Conservation (phyloP, 2,329 filamentous ascomycete species). For the Rachicladosporium sp. region DNA sequence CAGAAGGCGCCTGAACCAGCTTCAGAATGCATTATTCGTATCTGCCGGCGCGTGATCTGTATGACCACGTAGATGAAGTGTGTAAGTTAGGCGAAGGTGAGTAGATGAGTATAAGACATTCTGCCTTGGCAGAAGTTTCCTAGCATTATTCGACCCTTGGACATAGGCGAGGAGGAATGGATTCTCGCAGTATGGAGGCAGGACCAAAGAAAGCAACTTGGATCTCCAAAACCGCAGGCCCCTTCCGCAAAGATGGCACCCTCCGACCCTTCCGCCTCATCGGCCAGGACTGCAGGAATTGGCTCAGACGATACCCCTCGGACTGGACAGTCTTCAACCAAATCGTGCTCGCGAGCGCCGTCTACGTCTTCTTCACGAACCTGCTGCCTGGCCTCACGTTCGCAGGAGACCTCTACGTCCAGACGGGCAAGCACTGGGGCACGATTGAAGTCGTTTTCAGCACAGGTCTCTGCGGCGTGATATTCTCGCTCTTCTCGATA, state of each 20-base stretch:
- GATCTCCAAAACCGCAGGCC: too few species aligned
- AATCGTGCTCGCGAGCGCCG: constrained; percentile 48
- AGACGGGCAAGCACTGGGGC: constrained; percentile 52
- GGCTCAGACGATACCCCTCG: constrained; percentile 18
- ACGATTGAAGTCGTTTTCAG: constrained; percentile 57
- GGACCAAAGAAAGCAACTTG: too few species aligned
- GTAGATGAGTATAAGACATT: too few species aligned
- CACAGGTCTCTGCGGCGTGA: constrained; percentile 50
- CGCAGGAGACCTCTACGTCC: constrained; percentile 50
- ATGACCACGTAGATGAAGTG: too few species aligned
- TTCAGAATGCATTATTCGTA: too few species aligned
- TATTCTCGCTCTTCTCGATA: constrained; percentile 49
- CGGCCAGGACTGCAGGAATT: constrained; percentile 19
- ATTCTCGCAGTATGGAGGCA: too few species aligned
- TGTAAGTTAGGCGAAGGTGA: too few species aligned
- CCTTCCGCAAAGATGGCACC: constrained; percentile 13
- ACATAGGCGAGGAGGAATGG: too few species aligned
- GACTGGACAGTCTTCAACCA: constrained; percentile 46
- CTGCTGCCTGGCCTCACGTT: constrained; percentile 55
- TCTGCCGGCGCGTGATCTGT: too few species aligned
- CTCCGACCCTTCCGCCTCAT: constrained; percentile 24
- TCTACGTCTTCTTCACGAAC: constrained; percentile 58
- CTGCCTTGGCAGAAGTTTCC: too few species aligned
- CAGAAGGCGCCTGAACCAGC: too few species aligned
- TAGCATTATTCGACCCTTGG: too few species aligned